Evolutionary conservation across 2,329 filamentous ascomycete species (phyloP).

Genomic region (Fusarium sp.): DNA sequence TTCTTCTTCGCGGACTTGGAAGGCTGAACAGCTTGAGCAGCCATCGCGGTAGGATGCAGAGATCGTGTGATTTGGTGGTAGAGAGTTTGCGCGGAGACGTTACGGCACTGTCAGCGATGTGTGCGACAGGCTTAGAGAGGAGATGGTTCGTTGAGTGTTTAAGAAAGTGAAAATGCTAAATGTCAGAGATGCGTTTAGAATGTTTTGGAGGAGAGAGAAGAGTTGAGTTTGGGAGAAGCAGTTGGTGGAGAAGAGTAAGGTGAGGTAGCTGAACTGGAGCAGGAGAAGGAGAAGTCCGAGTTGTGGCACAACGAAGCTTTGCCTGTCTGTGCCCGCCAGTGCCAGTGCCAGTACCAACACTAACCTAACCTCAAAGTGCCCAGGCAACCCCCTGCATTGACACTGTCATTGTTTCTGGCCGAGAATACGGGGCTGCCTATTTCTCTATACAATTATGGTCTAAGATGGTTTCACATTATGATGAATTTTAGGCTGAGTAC

Average conservation of each 20-base stretch:
- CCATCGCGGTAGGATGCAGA: conserved; percentile 55
- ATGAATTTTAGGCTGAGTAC: background rate
- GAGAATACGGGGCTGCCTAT: conserved; percentile 37
- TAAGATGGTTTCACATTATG: background rate
- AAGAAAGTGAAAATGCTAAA: conserved; percentile 3
- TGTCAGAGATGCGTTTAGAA: conserved; percentile 3
- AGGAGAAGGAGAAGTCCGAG: conserved; percentile 19
- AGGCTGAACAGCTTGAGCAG: conserved; percentile 69
- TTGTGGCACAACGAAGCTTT: conserved; percentile 33
- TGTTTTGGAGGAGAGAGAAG: conserved; percentile 3
- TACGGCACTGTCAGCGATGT: conserved; percentile 22
- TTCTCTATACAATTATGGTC: background rate
- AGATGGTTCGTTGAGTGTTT: background rate
- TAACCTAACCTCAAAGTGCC: conserved; percentile 4
- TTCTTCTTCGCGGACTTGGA: conserved; percentile 78
- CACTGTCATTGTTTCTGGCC: conserved; percentile 41
- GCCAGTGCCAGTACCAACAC: conserved; percentile 19
- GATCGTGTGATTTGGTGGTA: conserved; percentile 19
- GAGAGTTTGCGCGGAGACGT: conserved; percentile 39
- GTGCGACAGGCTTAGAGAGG: conserved; percentile 31
- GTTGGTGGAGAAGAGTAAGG: conserved; percentile 16
- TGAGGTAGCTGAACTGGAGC: conserved; percentile 4
- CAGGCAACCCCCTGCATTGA: conserved; percentile 40
- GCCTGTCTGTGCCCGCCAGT: conserved; percentile 12
- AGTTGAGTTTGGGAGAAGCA: conserved; percentile 14